Evolutionary conservation across 352 stramenopile genomes (phyloP), one percentile per base, ranked within the genome.

Genomic region (Halophytophthora batemanensis): DNA sequence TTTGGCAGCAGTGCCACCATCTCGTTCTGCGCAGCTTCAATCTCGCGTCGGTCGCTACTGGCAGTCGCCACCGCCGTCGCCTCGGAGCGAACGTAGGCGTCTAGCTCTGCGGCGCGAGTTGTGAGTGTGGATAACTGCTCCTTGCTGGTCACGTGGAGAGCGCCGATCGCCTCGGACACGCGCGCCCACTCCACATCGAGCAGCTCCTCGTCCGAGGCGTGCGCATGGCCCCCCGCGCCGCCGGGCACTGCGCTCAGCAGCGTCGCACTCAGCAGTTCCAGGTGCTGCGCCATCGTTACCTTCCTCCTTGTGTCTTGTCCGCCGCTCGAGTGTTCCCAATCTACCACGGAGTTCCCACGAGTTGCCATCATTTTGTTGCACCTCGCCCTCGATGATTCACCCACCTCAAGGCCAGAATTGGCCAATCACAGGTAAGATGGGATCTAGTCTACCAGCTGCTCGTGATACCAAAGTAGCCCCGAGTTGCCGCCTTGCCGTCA

Each of bases 151-250:
- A 56, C 4, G 36, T 42, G 51, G 36, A 69, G 46, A 28, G 25
- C 33, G 28, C 23, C 13, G n/a, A 76, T 45, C 8, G 25, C 53
- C 2, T 34, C 41, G 2, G 66, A 60, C 13, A 72, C 40, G 1
- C 17, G 8, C 2, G 33, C 3, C 62, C 62, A 72, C 23, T 76
- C 48, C 15, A 59, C 39, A n/a, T 60, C 54, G 13, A 56, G 17
- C 11, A 57, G 43, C 22, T 66, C 50, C 29, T 59, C 34, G 0
- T 58, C 54, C 4, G 50, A 50, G 15, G 46, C 51, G 21, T 57
- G 33, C 1, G 43, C 3, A n/a, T n/a, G n/a, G n/a, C 35, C 42
- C 3, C 10, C 28, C 5, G 3, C 22, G 2, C 4, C 36, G 14
- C 15, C n/a, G 11, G 59, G 29, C 7, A 50, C 43, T 12, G 48